Percentiles rank a stretch among this genome's conserved stretches.
phyloP scores from a whole-genome alignment of 306 rosid species.

The Cucumis cinereus region DNA sequence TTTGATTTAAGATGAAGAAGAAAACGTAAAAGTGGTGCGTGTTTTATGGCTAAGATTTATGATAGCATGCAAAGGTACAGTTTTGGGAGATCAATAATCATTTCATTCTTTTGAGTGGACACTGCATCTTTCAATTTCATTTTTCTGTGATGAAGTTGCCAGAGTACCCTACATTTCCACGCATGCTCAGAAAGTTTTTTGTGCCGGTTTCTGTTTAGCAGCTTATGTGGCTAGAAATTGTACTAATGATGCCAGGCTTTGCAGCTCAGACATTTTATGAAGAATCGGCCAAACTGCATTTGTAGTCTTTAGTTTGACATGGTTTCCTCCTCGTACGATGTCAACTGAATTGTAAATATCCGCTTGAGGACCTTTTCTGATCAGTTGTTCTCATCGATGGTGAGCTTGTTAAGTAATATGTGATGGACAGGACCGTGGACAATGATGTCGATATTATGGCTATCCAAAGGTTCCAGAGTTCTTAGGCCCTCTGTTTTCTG shows the following conservation, averaged over 20 bases:
- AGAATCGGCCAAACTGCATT: not conserved
- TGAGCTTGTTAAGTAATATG: not conserved
- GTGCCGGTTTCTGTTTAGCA: not conserved
- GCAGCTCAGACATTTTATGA: not conserved
- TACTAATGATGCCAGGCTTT: not conserved
- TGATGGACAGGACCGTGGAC: not conserved
- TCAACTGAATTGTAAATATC: not conserved
- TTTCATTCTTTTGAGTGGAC: not conserved
- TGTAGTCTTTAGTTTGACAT: not conserved
- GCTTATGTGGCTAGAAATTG: conserved; percentile 3
- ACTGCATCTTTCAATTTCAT: not conserved
- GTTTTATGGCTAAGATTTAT: not conserved
- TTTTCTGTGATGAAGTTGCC: not conserved
- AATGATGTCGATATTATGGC: not conserved
- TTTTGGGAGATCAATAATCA: conserved; percentile 1
- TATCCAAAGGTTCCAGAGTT: not conserved
- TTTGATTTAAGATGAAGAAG: not conserved
- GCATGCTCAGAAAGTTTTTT: not conserved
- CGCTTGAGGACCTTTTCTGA: not conserved
- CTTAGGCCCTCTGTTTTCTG: not conserved
- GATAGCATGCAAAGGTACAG: not conserved
- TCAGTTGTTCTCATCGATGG: not conserved
- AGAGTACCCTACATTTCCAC: not conserved
- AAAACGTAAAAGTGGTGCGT: not conserved
- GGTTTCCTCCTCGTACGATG: not conserved